Percentiles rank a stretch among this genome's conserved stretches.
Evolutionary conservation across 1,139 yeast genomes (phyloP).

Genomic region (Yamadazyma diddensiae): DNA sequence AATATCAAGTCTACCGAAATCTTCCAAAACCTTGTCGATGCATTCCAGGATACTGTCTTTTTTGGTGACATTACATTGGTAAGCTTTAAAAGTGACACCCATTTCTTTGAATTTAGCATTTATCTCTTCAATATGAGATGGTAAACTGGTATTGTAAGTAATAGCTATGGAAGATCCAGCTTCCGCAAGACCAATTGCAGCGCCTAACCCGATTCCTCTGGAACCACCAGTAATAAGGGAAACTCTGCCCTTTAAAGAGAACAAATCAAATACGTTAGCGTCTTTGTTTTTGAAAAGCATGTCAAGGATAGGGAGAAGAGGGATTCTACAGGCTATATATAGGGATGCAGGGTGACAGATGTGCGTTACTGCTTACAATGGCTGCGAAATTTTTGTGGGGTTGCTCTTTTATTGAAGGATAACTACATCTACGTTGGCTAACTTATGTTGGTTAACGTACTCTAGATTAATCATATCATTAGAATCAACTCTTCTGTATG

Average conservation of each 20-base stretch:
- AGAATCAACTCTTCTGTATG: slow-evolving; percentile 56
- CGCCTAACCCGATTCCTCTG: slow-evolving; percentile 34
- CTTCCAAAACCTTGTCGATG: slow-evolving; percentile 16
- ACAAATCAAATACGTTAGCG: slow-evolving; percentile 17
- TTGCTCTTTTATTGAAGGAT: slow-evolving; percentile 4
- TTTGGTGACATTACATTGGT: slow-evolving; percentile 18
- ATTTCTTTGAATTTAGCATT: slow-evolving; percentile 15
- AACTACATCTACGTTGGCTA: slow-evolving; percentile 5
- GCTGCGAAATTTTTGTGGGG: too few relatives aligned
- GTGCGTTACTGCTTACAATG: too few relatives aligned
- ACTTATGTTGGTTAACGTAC: slow-evolving; percentile 29
- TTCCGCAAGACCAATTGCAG: slow-evolving; percentile 33
- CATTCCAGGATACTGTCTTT: slow-evolving; percentile 19
- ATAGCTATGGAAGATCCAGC: slow-evolving; percentile 29
- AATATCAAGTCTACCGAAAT: slow-evolving; percentile 44
- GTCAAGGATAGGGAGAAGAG: too few relatives aligned
- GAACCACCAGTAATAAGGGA: slow-evolving; percentile 36
- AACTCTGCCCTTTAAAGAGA: slow-evolving; percentile 33
- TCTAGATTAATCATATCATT: slow-evolving; percentile 72
- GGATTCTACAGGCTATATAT: too few relatives aligned
- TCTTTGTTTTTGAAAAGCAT: slow-evolving; percentile 14
- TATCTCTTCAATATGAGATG: slow-evolving; percentile 26
- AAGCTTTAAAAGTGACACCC: slow-evolving; percentile 19
- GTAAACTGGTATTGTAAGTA: slow-evolving; percentile 29
- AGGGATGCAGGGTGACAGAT: too few relatives aligned